Evolutionary conservation across 192 early-diverging fungal genomes (phyloP).

Genomic region (Entomortierella lignicola): DNA sequence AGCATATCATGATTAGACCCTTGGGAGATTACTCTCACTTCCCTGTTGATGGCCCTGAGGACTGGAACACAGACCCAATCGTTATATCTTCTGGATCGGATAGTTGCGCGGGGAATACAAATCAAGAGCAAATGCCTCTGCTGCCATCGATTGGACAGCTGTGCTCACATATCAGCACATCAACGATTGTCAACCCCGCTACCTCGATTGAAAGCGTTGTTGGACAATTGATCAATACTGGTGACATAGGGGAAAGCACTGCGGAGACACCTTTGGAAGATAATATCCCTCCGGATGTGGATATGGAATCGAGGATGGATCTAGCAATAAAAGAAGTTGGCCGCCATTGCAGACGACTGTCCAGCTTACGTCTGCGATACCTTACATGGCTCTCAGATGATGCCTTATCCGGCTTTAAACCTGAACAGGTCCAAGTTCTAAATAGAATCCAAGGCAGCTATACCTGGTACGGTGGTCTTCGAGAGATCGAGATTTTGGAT

Average conservation of each 20-base stretch:
- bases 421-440: background rate
- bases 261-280: background rate
- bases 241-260: background rate
- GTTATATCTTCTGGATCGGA: background rate
- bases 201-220: background rate
- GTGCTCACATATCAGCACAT: background rate
- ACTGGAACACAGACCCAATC: background rate
- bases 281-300: background rate
- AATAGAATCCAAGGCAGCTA: background rate
- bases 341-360: background rate
- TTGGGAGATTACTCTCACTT: constrained; percentile 15
- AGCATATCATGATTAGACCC: background rate
- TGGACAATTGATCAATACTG: background rate
- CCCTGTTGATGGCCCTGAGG: constrained; percentile 25
- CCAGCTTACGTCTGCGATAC: constrained; percentile 13
- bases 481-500: constrained; percentile 31
- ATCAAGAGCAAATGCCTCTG: too few relatives aligned
- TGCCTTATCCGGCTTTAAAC: constrained; percentile 15
- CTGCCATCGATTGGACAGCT: background rate
- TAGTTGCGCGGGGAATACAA: background rate
- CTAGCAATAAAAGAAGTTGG: constrained; percentile 24
- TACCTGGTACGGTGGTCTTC: constrained; percentile 4
- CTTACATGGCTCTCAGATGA: constrained; percentile 41
- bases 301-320: constrained; percentile 25
- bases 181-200: background rate